Percentiles rank a stretch among this genome's conserved stretches.
Conservation (phyloP, 495 filamentous ascomycete genomes). For the Penicillium roqueforti region DNA sequence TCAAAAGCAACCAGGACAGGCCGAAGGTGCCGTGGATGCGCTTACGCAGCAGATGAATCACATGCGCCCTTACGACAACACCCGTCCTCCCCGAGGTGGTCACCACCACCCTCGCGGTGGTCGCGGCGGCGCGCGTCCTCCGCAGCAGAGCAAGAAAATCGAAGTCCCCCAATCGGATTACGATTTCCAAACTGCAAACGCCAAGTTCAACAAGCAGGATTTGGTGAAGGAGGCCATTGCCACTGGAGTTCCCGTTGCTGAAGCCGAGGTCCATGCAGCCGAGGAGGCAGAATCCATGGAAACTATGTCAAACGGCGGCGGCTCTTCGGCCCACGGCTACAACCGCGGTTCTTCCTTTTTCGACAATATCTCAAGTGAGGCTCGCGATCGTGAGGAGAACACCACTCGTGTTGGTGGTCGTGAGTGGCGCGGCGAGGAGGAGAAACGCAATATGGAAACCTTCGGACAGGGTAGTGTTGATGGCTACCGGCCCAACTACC, state of each 20-base stretch:
- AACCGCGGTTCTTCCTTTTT: constrained; percentile 88
- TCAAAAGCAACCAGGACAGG: constrained; percentile 41
- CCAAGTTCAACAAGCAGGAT: constrained; percentile 98
- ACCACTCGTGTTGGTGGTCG: constrained; percentile 69
- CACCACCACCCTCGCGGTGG: constrained; percentile 49
- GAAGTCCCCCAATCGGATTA: constrained; percentile 88
- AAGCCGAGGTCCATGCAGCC: constrained; percentile 39
- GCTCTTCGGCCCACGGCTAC: constrained; percentile 45
- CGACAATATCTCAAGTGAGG: constrained; percentile 93
- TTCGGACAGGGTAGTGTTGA: constrained; percentile 99
- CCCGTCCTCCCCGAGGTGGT: constrained; percentile 49
- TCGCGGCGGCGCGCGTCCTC: constrained; percentile 53
- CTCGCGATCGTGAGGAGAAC: constrained; percentile 80
- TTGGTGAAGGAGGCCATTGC: constrained; percentile 88
- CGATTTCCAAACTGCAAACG: constrained; percentile 89
- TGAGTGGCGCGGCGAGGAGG: constrained; percentile 88
- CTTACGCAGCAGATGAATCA: constrained; percentile 81
- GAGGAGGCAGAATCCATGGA: constrained; percentile 32
- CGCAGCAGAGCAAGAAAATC: constrained; percentile 60
- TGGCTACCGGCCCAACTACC: constrained; percentile 69
- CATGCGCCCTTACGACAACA: constrained; percentile 65
- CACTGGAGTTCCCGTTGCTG: constrained; percentile 62
- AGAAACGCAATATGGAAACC: constrained; percentile 94
- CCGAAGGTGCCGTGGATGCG: constrained; percentile 61
- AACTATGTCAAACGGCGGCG: constrained; percentile 30